Evolutionary conservation across 176 grass and related monocot genomes (phyloP).

Genomic region (Neostapfia colusana): DNA sequence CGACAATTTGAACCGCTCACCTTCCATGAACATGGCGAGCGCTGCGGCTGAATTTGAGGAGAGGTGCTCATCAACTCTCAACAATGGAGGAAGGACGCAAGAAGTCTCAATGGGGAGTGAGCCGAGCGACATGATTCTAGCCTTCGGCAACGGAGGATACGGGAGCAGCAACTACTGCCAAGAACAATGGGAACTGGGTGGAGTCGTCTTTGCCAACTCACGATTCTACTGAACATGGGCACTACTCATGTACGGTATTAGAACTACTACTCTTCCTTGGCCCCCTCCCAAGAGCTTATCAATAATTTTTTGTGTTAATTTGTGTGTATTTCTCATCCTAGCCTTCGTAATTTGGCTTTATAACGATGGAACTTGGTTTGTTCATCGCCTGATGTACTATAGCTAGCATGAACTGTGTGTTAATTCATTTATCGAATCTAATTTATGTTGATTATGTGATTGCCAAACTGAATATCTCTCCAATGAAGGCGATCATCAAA

Average conservation of each 20-base stretch:
- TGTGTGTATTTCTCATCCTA: conserved; percentile 25
- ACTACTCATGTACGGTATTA: neutral
- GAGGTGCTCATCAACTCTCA: conserved; percentile 45
- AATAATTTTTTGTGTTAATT: conserved; percentile 43
- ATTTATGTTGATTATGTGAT: conserved; percentile 6
- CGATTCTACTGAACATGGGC: conserved; percentile 37
- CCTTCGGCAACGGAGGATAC: conserved; percentile 41
- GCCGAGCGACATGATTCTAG: conserved; percentile 33
- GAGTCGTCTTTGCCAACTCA: conserved; percentile 46
- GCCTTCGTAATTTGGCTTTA: conserved; percentile 32
- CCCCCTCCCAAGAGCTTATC: conserved; percentile 8
- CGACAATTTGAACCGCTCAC: conserved; percentile 16
- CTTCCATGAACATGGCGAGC: conserved; percentile 23
- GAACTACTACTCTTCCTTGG: neutral
- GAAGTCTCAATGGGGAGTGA: conserved; percentile 35
- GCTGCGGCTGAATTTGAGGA: conserved; percentile 54
- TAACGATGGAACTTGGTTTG: conserved; percentile 30
- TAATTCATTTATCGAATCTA: conserved; percentile 23
- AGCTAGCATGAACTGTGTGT: conserved; percentile 18
- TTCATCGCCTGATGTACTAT: conserved; percentile 55
- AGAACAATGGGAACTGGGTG: conserved; percentile 69
- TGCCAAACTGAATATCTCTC: conserved; percentile 6
- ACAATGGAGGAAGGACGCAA: conserved; percentile 39
- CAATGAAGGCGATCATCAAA: neutral
- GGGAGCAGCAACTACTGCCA: conserved; percentile 32